These are phyloP conservation scores for Adansonia madagascariensis DNA, from an alignment of 441 rosid species.

Conservation along the genomic window DNA sequence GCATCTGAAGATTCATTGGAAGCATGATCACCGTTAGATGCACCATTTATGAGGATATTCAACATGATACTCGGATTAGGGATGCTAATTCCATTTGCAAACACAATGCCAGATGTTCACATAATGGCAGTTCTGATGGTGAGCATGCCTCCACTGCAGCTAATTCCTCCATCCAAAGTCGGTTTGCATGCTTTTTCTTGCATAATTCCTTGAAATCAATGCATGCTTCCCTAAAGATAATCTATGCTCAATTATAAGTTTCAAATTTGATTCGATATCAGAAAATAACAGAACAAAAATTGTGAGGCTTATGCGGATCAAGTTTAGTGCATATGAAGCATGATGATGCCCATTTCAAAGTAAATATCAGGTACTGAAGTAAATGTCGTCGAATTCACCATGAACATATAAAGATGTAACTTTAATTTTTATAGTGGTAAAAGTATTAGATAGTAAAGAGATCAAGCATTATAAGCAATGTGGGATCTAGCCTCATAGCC, in stretches of 20 bases:
- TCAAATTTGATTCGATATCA: background rate
- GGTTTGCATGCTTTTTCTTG: constrained; percentile 72
- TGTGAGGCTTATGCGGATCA: background rate
- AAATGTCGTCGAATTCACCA: background rate
- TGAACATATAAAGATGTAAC: background rate
- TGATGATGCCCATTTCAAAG: background rate
- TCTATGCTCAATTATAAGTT: background rate
- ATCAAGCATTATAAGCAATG: too few relatives aligned
- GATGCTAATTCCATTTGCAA: constrained; percentile 48
- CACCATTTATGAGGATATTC: constrained; percentile 31
- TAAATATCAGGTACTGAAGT: background rate
- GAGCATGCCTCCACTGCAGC: constrained; percentile 74
- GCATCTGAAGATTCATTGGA: constrained; percentile 42
- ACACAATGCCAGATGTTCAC: constrained; percentile 65
- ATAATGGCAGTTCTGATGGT: constrained; percentile 56
- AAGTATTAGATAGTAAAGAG: too few relatives aligned
- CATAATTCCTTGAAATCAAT: constrained; percentile 71
- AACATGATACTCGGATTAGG: constrained; percentile 30
- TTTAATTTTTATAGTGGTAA: background rate
- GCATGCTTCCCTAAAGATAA: constrained; percentile 66
- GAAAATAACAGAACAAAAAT: background rate
- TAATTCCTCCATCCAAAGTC: constrained; percentile 84
- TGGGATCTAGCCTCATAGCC: too few relatives aligned
- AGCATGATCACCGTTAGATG: constrained; percentile 32
- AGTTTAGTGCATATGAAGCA: background rate